These are phyloP conservation scores for Botrytis paeoniae DNA, from an alignment of 2,329 filamentous ascomycete species.

Conservation along the genomic window DNA sequence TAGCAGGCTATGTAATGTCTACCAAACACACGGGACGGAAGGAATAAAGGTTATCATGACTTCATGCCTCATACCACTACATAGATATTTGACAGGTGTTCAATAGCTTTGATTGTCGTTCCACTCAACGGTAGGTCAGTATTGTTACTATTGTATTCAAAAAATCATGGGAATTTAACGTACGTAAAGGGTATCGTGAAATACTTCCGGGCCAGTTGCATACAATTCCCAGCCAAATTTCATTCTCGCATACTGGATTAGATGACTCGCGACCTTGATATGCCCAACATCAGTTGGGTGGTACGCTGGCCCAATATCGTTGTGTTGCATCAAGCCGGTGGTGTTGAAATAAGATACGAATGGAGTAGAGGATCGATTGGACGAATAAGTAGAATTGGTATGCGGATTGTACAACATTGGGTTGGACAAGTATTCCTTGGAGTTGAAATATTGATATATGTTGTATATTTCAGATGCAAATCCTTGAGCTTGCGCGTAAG, in stretches of 20 bases:
- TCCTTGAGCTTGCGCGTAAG: conserved; percentile 46
- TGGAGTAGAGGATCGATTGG: conserved; percentile 34
- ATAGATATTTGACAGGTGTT: neutral
- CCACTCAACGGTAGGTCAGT: neutral
- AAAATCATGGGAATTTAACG: neutral
- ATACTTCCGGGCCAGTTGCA: conserved; percentile 53
- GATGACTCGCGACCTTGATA: conserved; percentile 58
- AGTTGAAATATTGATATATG: conserved; percentile 53
- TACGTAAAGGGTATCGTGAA: conserved; percentile 47
- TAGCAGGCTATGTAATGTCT: conserved; percentile 6
- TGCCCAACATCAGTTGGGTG: conserved; percentile 61
- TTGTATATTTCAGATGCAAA: conserved; percentile 50
- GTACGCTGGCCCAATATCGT: conserved; percentile 56
- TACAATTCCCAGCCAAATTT: conserved; percentile 56
- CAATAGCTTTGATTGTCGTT: conserved; percentile 12
- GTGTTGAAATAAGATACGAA: conserved; percentile 63
- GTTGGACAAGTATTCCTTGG: conserved; percentile 42
- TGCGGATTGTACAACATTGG: conserved; percentile 43
- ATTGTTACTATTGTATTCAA: neutral
- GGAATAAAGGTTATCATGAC: conserved; percentile 8
- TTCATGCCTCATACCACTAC: neutral
- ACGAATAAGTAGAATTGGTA: conserved; percentile 40
- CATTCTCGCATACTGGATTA: conserved; percentile 55
- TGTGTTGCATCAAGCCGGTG: conserved; percentile 58
- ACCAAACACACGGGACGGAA: neutral